These are phyloP conservation scores for Phaeolepiota aurea DNA, from an alignment of 768 basidiomycete genomes.

Conservation along the genomic window DNA sequence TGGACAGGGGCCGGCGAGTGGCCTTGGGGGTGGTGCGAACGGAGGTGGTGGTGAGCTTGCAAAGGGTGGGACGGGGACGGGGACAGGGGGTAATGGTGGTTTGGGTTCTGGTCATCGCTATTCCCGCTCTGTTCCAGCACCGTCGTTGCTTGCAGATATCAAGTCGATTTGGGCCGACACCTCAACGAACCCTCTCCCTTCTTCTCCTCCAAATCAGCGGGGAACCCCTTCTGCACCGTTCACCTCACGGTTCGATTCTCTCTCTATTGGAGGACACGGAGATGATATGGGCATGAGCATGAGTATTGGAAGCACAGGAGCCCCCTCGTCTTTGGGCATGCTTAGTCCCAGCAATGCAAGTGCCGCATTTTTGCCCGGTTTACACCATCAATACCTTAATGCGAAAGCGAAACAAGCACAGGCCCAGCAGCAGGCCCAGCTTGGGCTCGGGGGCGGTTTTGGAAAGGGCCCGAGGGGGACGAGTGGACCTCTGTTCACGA, in stretches of 20 bases:
- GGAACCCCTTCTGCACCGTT: constrained; percentile 48
- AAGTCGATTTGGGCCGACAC: constrained; percentile 76
- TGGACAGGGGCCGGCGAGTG: constrained; percentile 20
- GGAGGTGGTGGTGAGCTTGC: constrained; percentile 1
- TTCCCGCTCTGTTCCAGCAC: constrained; percentile 76
- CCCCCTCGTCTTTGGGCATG: constrained; percentile 21
- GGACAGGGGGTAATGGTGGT: constrained; percentile 4
- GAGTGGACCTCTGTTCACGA: constrained; percentile 19
- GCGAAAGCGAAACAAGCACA: constrained; percentile 35
- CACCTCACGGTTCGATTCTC: constrained; percentile 29
- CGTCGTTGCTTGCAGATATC: constrained; percentile 67
- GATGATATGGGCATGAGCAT: constrained; percentile 26
- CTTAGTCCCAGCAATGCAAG: constrained; percentile 71
- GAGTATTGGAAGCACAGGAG: constrained; percentile 18
- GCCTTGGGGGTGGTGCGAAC: constrained; percentile 8
- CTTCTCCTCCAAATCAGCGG: constrained; percentile 22
- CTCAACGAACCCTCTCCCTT: constrained; percentile 15
- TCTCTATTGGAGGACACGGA: constrained; percentile 9
- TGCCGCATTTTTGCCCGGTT: constrained; percentile 71
- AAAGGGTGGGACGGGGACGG: background rate
- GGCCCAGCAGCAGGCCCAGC: constrained; percentile 18
- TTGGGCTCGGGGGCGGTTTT: constrained; percentile 12
- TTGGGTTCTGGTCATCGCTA: constrained; percentile 52
- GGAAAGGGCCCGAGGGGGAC: constrained; percentile 21
- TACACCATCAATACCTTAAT: constrained; percentile 57